Base-by-base conservation (phyloP, 805 yeast genomes). In the Candida jianshihensis region DNA sequence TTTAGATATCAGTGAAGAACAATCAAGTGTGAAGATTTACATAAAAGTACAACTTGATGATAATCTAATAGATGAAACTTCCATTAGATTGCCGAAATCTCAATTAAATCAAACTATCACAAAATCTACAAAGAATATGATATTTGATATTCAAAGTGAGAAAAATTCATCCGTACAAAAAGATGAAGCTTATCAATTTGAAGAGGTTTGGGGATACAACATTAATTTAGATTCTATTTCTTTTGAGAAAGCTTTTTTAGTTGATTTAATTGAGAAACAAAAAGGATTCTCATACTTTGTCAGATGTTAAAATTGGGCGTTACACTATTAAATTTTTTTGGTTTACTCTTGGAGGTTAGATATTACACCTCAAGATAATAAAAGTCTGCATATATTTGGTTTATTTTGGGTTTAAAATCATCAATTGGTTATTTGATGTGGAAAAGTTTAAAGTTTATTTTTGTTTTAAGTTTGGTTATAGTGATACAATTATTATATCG, bases 1-100 rank as follows among this genome's bases (percentile, higher is more conserved):
- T 19, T 26, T 46, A 7, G 7, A 40, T 16, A 9, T 46, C 3
- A 43, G 44, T 20, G 46, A 44, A 21, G 48, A 46, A 16, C 46
- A 40, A 27, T 25, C 42, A 0, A 26, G 24, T 2, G 31, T 41
- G 8, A 42, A 44, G 20, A 6, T 44, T 4, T 36, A 39, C n/a
- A 13, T 39, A 3, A 37, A 35, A 5, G 15, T 44, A 12, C 35
- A 30, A 17, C 26, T 30, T 9, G 35, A 34, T 11, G 37, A 39
- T 15, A n/a, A 25, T 9, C n/a, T 37, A 10, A 29, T 44, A 9
- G 18, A 30, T 16, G 46, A 44, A 18, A 29, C 39, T 3, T 24
- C 30, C 11, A 16, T 37, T 6, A 33, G 18, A 8, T 31, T 38
- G 16, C 21, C 36, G 17, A 16, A 29, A 4, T 18, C 24, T 5